Conservation (phyloP, 371 early-diverging fungal species). For the Mortierella sp. region DNA sequence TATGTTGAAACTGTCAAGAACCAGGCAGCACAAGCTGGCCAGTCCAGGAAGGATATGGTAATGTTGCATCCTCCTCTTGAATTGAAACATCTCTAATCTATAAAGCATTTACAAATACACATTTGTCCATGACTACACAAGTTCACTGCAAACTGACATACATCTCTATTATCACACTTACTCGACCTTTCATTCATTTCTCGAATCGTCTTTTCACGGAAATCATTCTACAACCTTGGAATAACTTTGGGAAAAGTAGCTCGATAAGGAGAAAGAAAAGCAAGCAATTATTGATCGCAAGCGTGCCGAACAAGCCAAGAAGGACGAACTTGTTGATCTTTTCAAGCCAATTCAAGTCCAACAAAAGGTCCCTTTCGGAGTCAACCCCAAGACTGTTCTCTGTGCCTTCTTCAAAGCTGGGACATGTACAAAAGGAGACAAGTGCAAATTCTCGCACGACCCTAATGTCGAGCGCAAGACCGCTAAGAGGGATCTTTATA, state of each 20-base stretch:
- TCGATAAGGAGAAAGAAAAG: slow-evolving; percentile 67
- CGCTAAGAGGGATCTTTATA: slow-evolving; percentile 93
- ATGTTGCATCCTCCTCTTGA: not conserved
- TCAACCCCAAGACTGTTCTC: slow-evolving; percentile 98
- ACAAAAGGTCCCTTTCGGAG: slow-evolving; percentile 99
- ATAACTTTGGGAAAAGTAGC: slow-evolving; percentile 43
- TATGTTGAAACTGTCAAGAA: slow-evolving; percentile 93
- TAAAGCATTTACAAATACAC: no score
- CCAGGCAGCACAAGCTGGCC: slow-evolving; percentile 78
- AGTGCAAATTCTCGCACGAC: slow-evolving; percentile 99
- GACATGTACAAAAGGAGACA: slow-evolving; percentile 91
- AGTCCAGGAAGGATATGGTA: slow-evolving; percentile 69
- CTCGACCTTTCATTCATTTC: not conserved
- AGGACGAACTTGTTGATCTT: slow-evolving; percentile 87
- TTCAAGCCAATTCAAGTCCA: slow-evolving; percentile 90
- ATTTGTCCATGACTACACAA: no score
- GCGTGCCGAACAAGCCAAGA: slow-evolving; percentile 77
- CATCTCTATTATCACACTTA: not conserved
- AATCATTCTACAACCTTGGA: not conserved
- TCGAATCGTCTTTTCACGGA: not conserved
- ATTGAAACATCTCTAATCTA: not conserved
- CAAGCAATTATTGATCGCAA: slow-evolving; percentile 63
- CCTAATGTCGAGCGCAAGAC: slow-evolving; percentile 89
- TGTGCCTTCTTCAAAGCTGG: slow-evolving; percentile 96
- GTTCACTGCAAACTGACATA: not conserved